Evolutionary conservation across 2,329 filamentous ascomycete genomes (phyloP).

Genomic region (Gaeumannomyces tritici): DNA sequence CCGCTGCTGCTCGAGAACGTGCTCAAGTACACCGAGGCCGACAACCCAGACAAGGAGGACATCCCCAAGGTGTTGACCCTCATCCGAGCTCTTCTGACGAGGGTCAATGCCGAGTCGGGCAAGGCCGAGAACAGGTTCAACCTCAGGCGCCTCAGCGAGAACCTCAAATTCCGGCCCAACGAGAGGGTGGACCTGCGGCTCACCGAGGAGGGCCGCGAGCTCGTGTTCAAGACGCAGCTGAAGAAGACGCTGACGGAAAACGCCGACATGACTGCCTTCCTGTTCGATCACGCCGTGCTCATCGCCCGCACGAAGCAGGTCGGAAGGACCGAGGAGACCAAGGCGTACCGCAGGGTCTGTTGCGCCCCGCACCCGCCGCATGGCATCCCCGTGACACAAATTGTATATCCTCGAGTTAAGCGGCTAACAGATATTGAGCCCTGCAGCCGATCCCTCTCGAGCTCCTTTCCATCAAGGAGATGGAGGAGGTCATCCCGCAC

Average conservation of each 20-base stretch:
- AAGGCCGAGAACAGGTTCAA: slow-evolving; percentile 98
- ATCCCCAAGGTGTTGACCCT: slow-evolving; percentile 80
- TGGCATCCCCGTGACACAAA: background rate
- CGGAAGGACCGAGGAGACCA: slow-evolving; percentile 89
- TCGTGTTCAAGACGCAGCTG: slow-evolving; percentile 88
- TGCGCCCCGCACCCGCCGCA: background rate
- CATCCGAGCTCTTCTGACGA: slow-evolving; percentile 77
- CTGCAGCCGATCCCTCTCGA: slow-evolving; percentile 80
- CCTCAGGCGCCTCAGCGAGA: slow-evolving; percentile 79
- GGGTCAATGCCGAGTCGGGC: slow-evolving; percentile 90
- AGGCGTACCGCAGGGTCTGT: slow-evolving; percentile 72
- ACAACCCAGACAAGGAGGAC: slow-evolving; percentile 81
- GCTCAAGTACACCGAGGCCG: slow-evolving; percentile 81
- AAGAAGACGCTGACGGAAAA: slow-evolving; percentile 88
- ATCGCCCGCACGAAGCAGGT: slow-evolving; percentile 84
- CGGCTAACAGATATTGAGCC: slow-evolving; percentile 5
- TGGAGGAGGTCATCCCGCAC: slow-evolving; percentile 89
- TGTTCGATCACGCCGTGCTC: slow-evolving; percentile 93
- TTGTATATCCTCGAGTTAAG: slow-evolving; percentile 6
- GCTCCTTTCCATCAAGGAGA: slow-evolving; percentile 84
- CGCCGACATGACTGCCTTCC: slow-evolving; percentile 83
- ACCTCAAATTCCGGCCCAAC: slow-evolving; percentile 81
- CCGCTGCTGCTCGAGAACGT: slow-evolving; percentile 87
- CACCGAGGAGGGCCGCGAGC: slow-evolving; percentile 83
- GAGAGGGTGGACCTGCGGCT: slow-evolving; percentile 91